Base-by-base conservation (phyloP, 1,284 basidiomycete species). In the Fomitopsis betulina region DNA sequence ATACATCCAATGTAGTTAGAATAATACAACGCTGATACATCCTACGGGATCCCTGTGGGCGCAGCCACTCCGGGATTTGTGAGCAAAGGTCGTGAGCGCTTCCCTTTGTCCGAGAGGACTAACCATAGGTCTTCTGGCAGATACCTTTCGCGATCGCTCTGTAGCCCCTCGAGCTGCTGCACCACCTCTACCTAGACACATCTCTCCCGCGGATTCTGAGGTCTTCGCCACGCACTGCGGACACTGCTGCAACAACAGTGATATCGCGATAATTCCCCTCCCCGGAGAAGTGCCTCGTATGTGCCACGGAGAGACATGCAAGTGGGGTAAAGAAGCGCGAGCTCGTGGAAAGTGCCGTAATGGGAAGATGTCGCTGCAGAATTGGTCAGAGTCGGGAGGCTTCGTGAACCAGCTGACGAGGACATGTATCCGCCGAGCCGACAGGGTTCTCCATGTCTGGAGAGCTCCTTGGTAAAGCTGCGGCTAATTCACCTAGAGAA, bases 131-230 rank as follows among this genome's bases (percentile, higher is more conserved):
- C 21, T 49, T 17, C 39, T 23, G 33, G 38, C 56, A 75, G 74
- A 66, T 49, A 49, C 63, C 63, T 10, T 71, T 75, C 47, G 68
- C 65, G 10, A 65, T 58, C 13, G 70, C 68, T 23, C 63, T 80
- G 12, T 64, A 65, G 53, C 65, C 72, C 15, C 75, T 88, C 17
- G 69, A 64, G 35, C 72, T 74, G 15, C 74, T 89, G n/a, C 68
- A 73, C 23, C 68, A 78, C 60, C 75, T 89, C 13, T 79, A 81
- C 61, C 72, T 89, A 38, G 87, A 86, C 0, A 86, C 0, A 71
- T 85, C 60, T 83, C 80, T 63, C 77, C 85, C 15, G 84, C 83
- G 0, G 73, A 77, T 52, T 74, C 77, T 53, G 71, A 72, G 19
- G 68, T 81, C 53, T 63, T 82, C 33, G 70, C 73, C 62, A 63